A percentile compares a stretch with the other conserved stretches of the same genome.
These are phyloP conservation scores for Hyphopichia pseudoburtonii DNA, from an alignment of 1,139 yeast species.

Conservation along the genomic window DNA sequence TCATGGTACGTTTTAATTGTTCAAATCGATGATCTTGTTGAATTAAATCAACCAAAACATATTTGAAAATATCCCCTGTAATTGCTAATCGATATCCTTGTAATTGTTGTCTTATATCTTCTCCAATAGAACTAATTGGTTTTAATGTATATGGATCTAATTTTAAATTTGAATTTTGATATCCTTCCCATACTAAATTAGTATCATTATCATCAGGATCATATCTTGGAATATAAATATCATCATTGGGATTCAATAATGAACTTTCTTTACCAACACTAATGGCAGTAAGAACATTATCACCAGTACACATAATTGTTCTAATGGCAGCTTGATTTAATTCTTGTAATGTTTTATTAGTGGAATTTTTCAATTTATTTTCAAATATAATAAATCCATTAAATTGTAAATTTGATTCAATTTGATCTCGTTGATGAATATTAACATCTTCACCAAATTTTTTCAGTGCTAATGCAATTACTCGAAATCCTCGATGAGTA, in stretches of 20 bases:
- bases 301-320: slow-evolving; percentile 97
- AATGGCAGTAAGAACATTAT: slow-evolving; percentile 88
- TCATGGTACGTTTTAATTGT: slow-evolving; percentile 28
- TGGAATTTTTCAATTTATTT: slow-evolving; percentile 75
- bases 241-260: slow-evolving; percentile 45
- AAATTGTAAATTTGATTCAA: slow-evolving; percentile 69
- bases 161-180: slow-evolving; percentile 49
- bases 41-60: slow-evolving; percentile 57
- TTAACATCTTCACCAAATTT: slow-evolving; percentile 9
- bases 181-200: slow-evolving; percentile 62
- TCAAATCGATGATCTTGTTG: slow-evolving; percentile 31
- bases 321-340: slow-evolving; percentile 68
- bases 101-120: slow-evolving; percentile 10
- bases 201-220: slow-evolving; percentile 33
- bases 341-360: slow-evolving; percentile 59
- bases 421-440: slow-evolving; percentile 49
- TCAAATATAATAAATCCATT: slow-evolving; percentile 91
- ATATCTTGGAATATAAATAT: slow-evolving; percentile 72
- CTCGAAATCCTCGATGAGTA: slow-evolving; percentile 92
- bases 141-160: slow-evolving; percentile 65
- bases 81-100: slow-evolving; percentile 69
- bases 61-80: slow-evolving; percentile 89
- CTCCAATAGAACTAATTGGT: slow-evolving; percentile 33
- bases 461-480: slow-evolving; percentile 89
- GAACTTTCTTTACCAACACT: slow-evolving; percentile 89